phyloP scores from a whole-genome alignment of 805 yeast species.

The Candida michaelii region DNA sequence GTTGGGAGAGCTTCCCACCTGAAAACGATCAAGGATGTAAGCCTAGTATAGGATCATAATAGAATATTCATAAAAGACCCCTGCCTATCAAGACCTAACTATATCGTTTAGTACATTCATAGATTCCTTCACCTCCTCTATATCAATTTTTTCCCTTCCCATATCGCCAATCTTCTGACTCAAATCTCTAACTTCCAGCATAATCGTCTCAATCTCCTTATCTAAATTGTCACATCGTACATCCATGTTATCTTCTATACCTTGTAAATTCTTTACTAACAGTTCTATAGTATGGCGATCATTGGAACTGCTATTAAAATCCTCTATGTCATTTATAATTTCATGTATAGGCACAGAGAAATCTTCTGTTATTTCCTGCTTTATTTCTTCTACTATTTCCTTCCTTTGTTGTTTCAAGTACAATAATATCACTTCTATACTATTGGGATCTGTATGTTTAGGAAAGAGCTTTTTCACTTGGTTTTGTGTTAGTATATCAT shows the following conservation, averaged over 20 bases:
- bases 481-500: slow-evolving; percentile 10
- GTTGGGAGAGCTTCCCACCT: slow-evolving; percentile 39
- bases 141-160: background rate
- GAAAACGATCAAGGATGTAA: no score
- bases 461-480: slow-evolving; percentile 14
- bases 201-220: slow-evolving; percentile 8
- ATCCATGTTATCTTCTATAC: background rate
- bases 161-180: slow-evolving; percentile 1
- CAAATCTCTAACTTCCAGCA: slow-evolving; percentile 9
- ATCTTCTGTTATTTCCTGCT: slow-evolving; percentile 16
- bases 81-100: background rate
- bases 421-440: slow-evolving; percentile 9
- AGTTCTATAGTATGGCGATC: slow-evolving; percentile 6
- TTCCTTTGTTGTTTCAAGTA: slow-evolving; percentile 9
- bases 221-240: slow-evolving; percentile 7
- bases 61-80: no score
- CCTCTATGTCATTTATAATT: slow-evolving; percentile 8
- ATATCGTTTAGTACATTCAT: slow-evolving; percentile 7
- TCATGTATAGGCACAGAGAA: slow-evolving; percentile 26
- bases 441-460: slow-evolving; percentile 9
- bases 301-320: slow-evolving; percentile 5
- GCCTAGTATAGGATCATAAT: no score
- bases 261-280: slow-evolving; percentile 8
- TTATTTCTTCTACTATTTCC: slow-evolving; percentile 6
- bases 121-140: background rate